Percentiles rank a stretch among this genome's conserved stretches.
These are phyloP conservation scores for Aspergillus arachidicola DNA, from an alignment of 2,329 filamentous ascomycete genomes.

Conservation along the genomic window DNA sequence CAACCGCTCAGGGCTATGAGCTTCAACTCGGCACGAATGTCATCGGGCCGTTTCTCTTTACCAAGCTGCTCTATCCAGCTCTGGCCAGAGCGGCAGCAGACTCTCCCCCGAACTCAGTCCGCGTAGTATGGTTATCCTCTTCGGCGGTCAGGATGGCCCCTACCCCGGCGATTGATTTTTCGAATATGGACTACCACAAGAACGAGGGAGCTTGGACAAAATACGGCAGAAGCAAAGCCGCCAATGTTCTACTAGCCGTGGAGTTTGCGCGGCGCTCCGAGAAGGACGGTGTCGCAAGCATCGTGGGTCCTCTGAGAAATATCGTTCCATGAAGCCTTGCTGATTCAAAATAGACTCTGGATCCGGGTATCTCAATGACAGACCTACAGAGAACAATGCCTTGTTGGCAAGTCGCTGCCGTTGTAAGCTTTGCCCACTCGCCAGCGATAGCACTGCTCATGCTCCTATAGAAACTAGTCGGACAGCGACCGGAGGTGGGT, in stretches of 20 bases:
- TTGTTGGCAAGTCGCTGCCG: neutral
- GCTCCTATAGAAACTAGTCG: neutral
- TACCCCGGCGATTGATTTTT: conserved; percentile 21
- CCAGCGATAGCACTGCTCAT: neutral
- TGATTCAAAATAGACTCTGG: conserved; percentile 8
- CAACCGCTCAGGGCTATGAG: conserved; percentile 39
- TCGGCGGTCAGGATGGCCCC: conserved; percentile 26
- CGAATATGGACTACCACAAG: conserved; percentile 20
- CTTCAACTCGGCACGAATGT: conserved; percentile 42
- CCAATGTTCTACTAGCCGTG: conserved; percentile 21
- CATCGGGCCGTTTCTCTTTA: conserved; percentile 32
- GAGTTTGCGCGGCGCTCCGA: conserved; percentile 17
- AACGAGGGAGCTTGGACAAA: conserved; percentile 17
- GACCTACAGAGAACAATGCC: conserved; percentile 15
- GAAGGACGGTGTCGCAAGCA: conserved; percentile 20
- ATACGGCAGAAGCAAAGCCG: conserved; percentile 26
- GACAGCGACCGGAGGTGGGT: conserved; percentile 12
- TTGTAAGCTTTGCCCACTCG: neutral
- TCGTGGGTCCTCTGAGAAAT: conserved; percentile 10
- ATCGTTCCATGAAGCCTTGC: neutral
- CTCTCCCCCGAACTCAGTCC: conserved; percentile 27
- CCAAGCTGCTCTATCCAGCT: conserved; percentile 31
- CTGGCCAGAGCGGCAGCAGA: conserved; percentile 32
- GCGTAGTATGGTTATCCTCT: conserved; percentile 39
- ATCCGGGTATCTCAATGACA: conserved; percentile 14